phyloP scores from a whole-genome alignment of 306 rosid species.

The Dicorynia guianensis region DNA sequence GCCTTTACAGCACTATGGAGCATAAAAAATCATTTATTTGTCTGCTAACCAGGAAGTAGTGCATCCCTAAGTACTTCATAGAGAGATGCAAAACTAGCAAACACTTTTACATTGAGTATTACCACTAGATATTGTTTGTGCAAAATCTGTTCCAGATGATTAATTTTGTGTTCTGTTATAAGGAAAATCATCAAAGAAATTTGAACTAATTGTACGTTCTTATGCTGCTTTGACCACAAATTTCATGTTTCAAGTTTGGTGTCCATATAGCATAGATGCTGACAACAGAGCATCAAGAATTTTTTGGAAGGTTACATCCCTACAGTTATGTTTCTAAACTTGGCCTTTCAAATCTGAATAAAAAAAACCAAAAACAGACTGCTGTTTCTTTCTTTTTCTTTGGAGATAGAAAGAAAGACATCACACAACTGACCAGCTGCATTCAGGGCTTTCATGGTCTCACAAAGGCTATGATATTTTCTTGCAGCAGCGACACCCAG shows the following conservation, averaged over 20 bases:
- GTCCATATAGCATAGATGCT: constrained; percentile 17
- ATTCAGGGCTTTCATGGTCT: constrained; percentile 88
- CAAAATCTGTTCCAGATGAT: constrained; percentile 7
- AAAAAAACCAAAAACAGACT: constrained; percentile 11
- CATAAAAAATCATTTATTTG: constrained; percentile 9
- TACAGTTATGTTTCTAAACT: constrained; percentile 19
- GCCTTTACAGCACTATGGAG: background rate
- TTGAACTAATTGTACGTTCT: background rate
- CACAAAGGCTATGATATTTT: constrained; percentile 69
- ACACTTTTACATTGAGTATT: constrained; percentile 10
- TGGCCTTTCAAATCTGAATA: constrained; percentile 29
- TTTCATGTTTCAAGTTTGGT: constrained; percentile 13
- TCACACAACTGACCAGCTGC: constrained; percentile 88
- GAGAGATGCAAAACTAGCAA: constrained; percentile 2
- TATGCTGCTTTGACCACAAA: constrained; percentile 13
- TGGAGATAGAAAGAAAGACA: constrained; percentile 22
- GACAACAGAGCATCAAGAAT: constrained; percentile 1
- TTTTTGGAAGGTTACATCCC: constrained; percentile 29
- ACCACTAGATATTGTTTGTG: constrained; percentile 8
- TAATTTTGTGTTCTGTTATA: too few species aligned
- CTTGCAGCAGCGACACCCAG: constrained; percentile 89
- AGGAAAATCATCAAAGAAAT: background rate
- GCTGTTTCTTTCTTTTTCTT: background rate
- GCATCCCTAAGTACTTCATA: background rate
- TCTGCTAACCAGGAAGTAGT: constrained; percentile 30